phyloP scores from a whole-genome alignment of 2,329 filamentous ascomycete species.

The Hymenoscyphus infarciens region DNA sequence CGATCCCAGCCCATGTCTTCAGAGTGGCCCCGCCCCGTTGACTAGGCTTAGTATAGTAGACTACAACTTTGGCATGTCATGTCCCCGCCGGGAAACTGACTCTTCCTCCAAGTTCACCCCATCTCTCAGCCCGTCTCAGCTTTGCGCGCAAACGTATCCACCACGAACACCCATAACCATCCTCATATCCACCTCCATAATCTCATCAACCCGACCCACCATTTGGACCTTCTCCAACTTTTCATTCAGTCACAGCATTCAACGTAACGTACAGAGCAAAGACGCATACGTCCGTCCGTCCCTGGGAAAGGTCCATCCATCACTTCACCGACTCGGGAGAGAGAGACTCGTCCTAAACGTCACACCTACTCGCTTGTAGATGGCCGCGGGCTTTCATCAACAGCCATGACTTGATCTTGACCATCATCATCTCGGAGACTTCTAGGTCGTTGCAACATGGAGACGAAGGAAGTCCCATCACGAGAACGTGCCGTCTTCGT shows the following conservation, averaged over 20 bases:
- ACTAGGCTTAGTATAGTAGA: too few relatives aligned
- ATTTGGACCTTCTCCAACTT: too few relatives aligned
- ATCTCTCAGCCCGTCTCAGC: too few relatives aligned
- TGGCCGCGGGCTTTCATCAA: slow-evolving; percentile 15
- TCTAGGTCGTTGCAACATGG: slow-evolving; percentile 1
- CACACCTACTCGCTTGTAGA: slow-evolving; percentile 9
- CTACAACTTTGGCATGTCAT: not conserved
- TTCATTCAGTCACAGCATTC: too few relatives aligned
- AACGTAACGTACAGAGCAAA: not conserved
- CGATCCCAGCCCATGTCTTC: not conserved
- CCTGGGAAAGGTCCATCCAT: not conserved
- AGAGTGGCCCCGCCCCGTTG: too few relatives aligned
- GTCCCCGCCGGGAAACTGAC: too few relatives aligned
- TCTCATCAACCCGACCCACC: too few relatives aligned
- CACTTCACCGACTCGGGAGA: not conserved
- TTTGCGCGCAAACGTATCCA: too few relatives aligned
- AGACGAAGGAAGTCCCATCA: not conserved
- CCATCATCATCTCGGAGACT: not conserved
- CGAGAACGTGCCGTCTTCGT: slow-evolving; percentile 50
- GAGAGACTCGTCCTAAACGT: not conserved
- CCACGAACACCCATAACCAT: too few relatives aligned
- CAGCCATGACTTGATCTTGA: slow-evolving; percentile 19
- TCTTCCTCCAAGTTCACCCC: too few relatives aligned
- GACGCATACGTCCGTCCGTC: too few relatives aligned
- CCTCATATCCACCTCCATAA: too few relatives aligned